Percentiles rank a stretch among this genome's conserved stretches.
Evolutionary conservation across 192 early-diverging fungal species (phyloP).

Genomic region (Blastocladiella britannica): DNA sequence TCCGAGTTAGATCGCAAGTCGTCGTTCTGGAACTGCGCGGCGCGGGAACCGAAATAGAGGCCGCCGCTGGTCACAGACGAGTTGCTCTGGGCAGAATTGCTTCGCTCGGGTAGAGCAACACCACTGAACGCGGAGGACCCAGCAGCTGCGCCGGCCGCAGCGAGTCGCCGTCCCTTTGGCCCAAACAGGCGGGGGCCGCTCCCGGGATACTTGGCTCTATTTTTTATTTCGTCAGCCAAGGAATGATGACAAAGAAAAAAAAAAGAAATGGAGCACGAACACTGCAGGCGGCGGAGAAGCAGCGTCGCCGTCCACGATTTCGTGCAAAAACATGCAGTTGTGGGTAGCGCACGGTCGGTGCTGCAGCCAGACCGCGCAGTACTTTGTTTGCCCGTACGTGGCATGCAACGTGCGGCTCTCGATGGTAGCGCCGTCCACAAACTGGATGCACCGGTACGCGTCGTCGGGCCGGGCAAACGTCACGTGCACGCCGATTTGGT

Average conservation of each 20-base stretch:
- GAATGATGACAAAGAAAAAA: neutral
- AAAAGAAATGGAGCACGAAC: neutral
- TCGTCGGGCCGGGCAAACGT: constrained; percentile 83
- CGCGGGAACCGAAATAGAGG: no score
- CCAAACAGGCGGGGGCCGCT: neutral
- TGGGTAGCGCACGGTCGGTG: constrained; percentile 80
- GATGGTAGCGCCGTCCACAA: constrained; percentile 70
- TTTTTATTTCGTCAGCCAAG: no score
- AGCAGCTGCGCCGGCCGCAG: neutral
- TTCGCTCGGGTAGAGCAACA: no score
- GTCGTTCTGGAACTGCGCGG: no score
- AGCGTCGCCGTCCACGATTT: constrained; percentile 55
- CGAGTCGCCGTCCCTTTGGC: neutral
- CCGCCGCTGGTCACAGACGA: no score
- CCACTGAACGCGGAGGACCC: no score
- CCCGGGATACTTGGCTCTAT: neutral
- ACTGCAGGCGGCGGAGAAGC: neutral
- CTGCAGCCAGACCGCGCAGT: constrained; percentile 88
- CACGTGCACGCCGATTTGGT: constrained; percentile 63
- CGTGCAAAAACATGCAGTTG: constrained; percentile 88
- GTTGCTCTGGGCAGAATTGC: no score
- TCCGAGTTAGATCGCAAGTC: no score
- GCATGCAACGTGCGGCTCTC: constrained; percentile 53
- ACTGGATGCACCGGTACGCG: constrained; percentile 76
- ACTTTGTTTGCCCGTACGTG: constrained; percentile 94